Percentiles rank a stretch among this genome's conserved stretches.
Conservation (phyloP, 1,284 basidiomycete genomes). For the Melampsora occidentalis region DNA sequence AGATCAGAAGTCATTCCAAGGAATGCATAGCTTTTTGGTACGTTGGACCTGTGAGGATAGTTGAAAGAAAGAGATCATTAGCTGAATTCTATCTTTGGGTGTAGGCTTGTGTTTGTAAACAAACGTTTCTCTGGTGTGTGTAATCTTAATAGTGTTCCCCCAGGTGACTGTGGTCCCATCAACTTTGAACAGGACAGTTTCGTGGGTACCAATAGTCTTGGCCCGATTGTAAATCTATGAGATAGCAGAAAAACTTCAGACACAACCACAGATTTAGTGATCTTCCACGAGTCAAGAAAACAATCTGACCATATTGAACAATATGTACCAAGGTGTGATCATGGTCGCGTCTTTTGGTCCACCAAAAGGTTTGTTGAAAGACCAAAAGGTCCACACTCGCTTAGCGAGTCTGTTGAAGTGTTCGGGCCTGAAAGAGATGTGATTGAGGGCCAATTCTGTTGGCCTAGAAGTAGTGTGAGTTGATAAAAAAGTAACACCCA, state of each 20-base stretch:
- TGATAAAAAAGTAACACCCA: background rate
- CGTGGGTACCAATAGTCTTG: background rate
- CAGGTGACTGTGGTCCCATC: background rate
- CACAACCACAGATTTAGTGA: background rate
- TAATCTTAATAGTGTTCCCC: background rate
- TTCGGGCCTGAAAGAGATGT: background rate
- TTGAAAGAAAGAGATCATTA: background rate
- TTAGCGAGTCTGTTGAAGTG: background rate
- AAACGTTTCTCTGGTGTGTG: background rate
- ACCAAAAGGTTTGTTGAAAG: background rate
- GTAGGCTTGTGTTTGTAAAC: background rate
- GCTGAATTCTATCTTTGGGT: background rate
- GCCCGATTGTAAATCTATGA: background rate
- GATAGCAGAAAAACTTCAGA: background rate
- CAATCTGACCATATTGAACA: background rate
- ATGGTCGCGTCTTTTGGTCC: background rate
- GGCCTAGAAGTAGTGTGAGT: background rate
- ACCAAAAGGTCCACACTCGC: background rate
- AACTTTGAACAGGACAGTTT: background rate
- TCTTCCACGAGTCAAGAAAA: background rate
- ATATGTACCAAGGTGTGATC: conserved; percentile 1
- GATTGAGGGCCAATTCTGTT: background rate
- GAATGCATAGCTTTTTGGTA: background rate
- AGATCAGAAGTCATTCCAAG: background rate
- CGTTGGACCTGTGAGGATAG: background rate